Base-by-base conservation (phyloP, 352 stramenopile species). In the Sclerospora graminicola region DNA sequence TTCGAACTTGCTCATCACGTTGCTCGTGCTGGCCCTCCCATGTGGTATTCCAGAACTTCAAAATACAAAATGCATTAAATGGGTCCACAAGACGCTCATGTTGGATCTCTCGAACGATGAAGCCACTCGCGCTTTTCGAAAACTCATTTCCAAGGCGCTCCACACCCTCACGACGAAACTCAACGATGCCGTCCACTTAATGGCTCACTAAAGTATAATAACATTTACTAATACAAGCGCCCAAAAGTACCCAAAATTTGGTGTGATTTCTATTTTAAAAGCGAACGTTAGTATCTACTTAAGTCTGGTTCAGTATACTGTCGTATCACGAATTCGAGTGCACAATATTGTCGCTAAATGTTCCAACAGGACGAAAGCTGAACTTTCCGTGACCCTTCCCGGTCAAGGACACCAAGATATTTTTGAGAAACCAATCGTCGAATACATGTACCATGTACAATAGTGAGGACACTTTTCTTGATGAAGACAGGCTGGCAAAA, bases 171-270 rank as follows among this genome's bases (percentile, higher is more conserved):
- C 79, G 11, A 94, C 82, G 28, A 80, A 82, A 23, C 52, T 89
- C 41, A 94, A 90, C 48, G 76, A 90, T 41, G 80, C 81, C 0
- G 74, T 89, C 36, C 82, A 94, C 43, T 66, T 89, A 52, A 84
- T 94, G 63, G 81, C 76, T 5, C 79, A 94, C 45, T 88, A 18
- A 48, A 19, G n/a, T n/a, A n/a, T n/a, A n/a, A n/a, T n/a, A n/a
- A 3, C 21, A 26, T 26, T 26, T 26, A 26, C 21, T 26, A 26
- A 26, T 26, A 26, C 21, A 26, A 26, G 6, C 6, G 21, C 21
- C 3, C 21, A 26, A 26, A 7, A 26, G 21, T 26, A 26, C 21
- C 21, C 21, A 26, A 26, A 26, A 26, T 26, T 26, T 26, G 21
- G 21, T 26, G 4, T 26, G 6, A 26, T 26, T 26, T 26, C 6